Evolutionary conservation across 2,329 filamentous ascomycete species (phyloP), one percentile per base, ranked within the genome.

Genomic region (Aureobasidium zeae): DNA sequence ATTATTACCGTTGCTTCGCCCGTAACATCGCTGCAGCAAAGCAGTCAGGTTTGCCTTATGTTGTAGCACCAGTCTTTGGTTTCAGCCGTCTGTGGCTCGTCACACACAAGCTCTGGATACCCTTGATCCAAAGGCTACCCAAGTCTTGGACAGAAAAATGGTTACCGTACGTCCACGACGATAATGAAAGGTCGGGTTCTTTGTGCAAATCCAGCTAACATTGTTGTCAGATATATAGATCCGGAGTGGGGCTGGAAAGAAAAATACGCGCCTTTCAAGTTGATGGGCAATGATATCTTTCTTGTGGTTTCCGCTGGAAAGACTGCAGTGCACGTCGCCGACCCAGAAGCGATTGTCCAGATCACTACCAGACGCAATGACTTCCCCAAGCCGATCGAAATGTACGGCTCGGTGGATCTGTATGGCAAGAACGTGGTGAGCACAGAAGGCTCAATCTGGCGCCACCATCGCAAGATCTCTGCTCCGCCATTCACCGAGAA

Each of bases 401-500:
- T 73, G 43, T 84, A 84, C 54, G 60, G 59, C 13, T 65, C 74
- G 11, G 63, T 84, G 21, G 70, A 77, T 34, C 65, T 82, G 16
- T 88, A 81, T 57, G 83, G 84, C 25, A 70, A 76, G 45, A 89
- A 85, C 56, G 72, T 88, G 2, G 63, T 88, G 16, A 77, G 76
- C 0, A 77, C 79, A 2, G 83, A 88, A 59, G 83, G 83, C 1
- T 57, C 67, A 1, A 62, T 73, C 20, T 89, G 83, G 84, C 77
- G 78, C 22, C 71, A 75, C 61, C 83, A 89, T 58, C 74, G 83
- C 49, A 86, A 83, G 62, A 72, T 79, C 31, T 81, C 78, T 1
- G 75, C 79, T 20, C 77, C 82, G 0, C 76, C 76, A 3, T 88
- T 89, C 61, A 85, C 81, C 46, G 84, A 89, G 64, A 78, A 73